Conservation (phyloP, 176 grass and related monocot genomes). For the Triticum aestivum region IWGSC_CS_RefSeq_v2.1 NC_057797.1:611650218-611650717, state of each 20-base stretch:
- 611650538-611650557: neutral
- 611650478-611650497: neutral
- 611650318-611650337: no score
- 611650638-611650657: neutral
- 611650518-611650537: neutral
- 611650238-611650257: no score
- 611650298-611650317: no score
- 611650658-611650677: neutral
- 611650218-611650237: no score
- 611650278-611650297: no score
- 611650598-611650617: neutral
- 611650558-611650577: neutral
- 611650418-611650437: no score
- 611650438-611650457: no score
- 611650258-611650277: no score
- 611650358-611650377: no score
- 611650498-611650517: neutral
- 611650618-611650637: neutral
- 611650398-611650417: no score
- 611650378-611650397: no score
- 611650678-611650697: neutral
- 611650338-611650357: no score
- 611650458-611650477: neutral
- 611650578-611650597: conserved; percentile 1
- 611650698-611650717: neutral